Percentiles rank a stretch among this genome's conserved stretches.
Conservation (phyloP, 495 filamentous ascomycete genomes). For the Tricharina praecox region DNA sequence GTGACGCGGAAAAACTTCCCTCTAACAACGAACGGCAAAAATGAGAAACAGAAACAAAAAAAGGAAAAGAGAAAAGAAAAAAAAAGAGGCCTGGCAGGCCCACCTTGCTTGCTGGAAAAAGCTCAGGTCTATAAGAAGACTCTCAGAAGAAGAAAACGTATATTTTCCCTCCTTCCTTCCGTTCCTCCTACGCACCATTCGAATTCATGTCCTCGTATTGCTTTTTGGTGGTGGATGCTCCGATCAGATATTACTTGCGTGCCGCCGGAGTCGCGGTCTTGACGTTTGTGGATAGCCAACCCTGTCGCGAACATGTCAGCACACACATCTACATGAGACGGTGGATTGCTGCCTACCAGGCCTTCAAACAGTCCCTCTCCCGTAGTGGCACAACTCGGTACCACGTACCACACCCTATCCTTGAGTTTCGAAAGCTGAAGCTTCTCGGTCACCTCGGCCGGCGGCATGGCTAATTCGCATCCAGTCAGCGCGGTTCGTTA, state of each 20-base stretch:
- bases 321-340: background rate
- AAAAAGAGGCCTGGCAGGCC: too few species aligned
- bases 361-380: conserved; percentile 92
- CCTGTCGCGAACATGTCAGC: conserved; percentile 30
- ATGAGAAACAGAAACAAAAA: too few species aligned
- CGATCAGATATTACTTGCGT: conserved; percentile 31
- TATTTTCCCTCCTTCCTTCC: background rate
- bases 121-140: too few species aligned
- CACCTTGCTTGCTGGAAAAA: too few species aligned
- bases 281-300: conserved; percentile 87
- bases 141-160: background rate
- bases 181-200: background rate
- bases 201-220: conserved; percentile 1
- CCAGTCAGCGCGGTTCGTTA: background rate
- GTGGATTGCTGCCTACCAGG: conserved; percentile 39
- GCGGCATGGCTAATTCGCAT: conserved; percentile 53
- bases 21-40: too few species aligned
- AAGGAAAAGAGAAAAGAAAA: too few species aligned
- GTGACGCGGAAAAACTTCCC: too few species aligned
- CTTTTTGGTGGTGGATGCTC: conserved; percentile 9
- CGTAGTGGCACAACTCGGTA: conserved; percentile 84
- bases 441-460: conserved; percentile 67
- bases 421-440: conserved; percentile 73
- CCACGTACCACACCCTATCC: conserved; percentile 90
- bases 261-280: conserved; percentile 46